Conservation (phyloP, 164 flowering plant genomes). For the Vitis rupestris region DNA sequence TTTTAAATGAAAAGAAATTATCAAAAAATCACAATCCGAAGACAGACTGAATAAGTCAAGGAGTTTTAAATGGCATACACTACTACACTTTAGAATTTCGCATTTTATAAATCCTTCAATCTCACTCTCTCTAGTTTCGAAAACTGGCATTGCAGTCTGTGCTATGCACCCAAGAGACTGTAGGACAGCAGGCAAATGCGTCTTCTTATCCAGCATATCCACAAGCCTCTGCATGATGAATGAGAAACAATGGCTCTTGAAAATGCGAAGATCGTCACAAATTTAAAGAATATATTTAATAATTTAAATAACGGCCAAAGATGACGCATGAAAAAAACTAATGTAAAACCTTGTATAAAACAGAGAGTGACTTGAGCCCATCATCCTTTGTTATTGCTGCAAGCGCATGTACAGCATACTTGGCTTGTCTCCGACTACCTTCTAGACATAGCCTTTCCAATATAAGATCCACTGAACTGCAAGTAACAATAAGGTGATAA, state of each 20-base stretch:
- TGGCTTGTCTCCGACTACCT: slow-evolving; percentile 94
- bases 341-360: slow-evolving; percentile 76
- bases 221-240: slow-evolving; percentile 74
- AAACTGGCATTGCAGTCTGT: slow-evolving; percentile 91
- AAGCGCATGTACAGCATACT: slow-evolving; percentile 95
- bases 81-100: slow-evolving; percentile 53
- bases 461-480: slow-evolving; percentile 87
- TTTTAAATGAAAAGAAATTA: slow-evolving; percentile 4
- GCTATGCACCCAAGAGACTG: slow-evolving; percentile 98
- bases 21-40: background rate
- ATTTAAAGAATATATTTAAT: background rate
- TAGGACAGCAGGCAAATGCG: slow-evolving; percentile 83
- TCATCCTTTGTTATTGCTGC: slow-evolving; percentile 96
- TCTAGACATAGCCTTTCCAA: slow-evolving; percentile 88
- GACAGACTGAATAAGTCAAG: background rate
- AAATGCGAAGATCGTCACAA: slow-evolving; percentile 1
- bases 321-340: background rate
- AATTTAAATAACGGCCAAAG: background rate
- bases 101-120: slow-evolving; percentile 65
- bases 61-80: slow-evolving; percentile 43
- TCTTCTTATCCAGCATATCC: slow-evolving; percentile 82
- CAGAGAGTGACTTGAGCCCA: slow-evolving; percentile 95
- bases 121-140: slow-evolving; percentile 94
- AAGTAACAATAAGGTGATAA: slow-evolving; percentile 15
- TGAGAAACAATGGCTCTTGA: slow-evolving; percentile 17